Evolutionary conservation across 768 basidiomycete genomes (phyloP).

Genomic region (Lentinula edodes): DNA sequence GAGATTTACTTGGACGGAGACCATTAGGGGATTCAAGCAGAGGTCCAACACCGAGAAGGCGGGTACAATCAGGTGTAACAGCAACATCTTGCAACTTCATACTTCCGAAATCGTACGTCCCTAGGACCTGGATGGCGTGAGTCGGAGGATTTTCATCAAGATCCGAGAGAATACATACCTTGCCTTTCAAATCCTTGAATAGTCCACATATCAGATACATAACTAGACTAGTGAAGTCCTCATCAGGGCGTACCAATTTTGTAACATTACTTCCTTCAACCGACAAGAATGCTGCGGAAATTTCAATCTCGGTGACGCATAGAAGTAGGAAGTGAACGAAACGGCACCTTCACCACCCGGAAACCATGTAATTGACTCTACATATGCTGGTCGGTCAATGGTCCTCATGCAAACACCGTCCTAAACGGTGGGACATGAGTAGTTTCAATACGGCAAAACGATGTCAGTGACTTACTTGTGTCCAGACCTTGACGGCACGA

Average conservation of each 20-base stretch:
- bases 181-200: constrained; percentile 51
- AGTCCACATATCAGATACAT: background rate
- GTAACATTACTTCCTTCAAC: constrained; percentile 60
- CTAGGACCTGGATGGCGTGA: constrained; percentile 35
- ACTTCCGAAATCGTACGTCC: constrained; percentile 51
- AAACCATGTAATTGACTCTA: constrained; percentile 68
- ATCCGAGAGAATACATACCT: constrained; percentile 27
- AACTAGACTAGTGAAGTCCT: background rate
- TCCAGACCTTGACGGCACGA: constrained; percentile 69
- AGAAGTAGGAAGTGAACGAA: background rate
- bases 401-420: constrained; percentile 65
- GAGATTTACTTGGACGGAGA: constrained; percentile 63
- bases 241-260: constrained; percentile 42
- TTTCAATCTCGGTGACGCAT: background rate
- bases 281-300: constrained; percentile 54
- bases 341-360: constrained; percentile 52
- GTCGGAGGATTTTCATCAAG: background rate
- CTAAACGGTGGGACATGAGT: constrained; percentile 24
- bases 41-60: constrained; percentile 65
- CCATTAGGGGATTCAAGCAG: constrained; percentile 58
- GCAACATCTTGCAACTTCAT: constrained; percentile 69
- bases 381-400: constrained; percentile 47
- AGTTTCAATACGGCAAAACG: background rate
- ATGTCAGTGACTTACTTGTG: constrained; percentile 39
- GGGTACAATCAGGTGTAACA: constrained; percentile 58